Evolutionary conservation across 331 rosid genomes (phyloP), one percentile per base, ranked within the genome.

Genomic region (Prunus yedoensis): DNA sequence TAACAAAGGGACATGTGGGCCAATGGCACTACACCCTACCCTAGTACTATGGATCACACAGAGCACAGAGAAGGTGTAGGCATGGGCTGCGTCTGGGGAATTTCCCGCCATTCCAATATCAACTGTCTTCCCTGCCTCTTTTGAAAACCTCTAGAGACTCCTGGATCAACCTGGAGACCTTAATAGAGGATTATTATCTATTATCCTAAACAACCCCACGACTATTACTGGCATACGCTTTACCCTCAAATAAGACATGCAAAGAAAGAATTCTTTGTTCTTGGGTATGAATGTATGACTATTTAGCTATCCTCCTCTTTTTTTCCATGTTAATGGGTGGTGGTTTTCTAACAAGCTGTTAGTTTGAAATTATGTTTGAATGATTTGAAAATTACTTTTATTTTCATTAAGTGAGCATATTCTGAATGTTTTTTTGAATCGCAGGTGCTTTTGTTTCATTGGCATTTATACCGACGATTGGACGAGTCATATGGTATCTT

Each of bases 361-460:
- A 35, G 43, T 35, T 35, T 35, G 43, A 35, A 30, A 10, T 30
- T 38, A 28, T 5, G 1, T 28, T 54, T 14, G 38, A 71, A 72
- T 72, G 53, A 27, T 72, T 11, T 51, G 51, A n/a, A 51, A 30
- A 52, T 52, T 52, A 71, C 17, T n/a, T 21, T 41, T 11, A 5
- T 46, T 71, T 41, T 72, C 5, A 15, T 57, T 72, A 20, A 38
- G 23, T 11, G 7, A 20, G 52, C 15, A 21, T 54, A 9, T 35
- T 35, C 5, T 20, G n/a, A 57, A 13, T 23, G 8, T 4, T 12
- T 56, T 25, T 66, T 59, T 62, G 59, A 54, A 76, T 84, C 78
- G 66, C 90, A 94, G 99, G 99, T 75, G 96, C 97, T 79, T 88
- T 92, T 83, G 85, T 91, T 72, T 97, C 92, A 75, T 78, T 94